A percentile compares a stretch with the other conserved stretches of the same genome.
phyloP scores from a whole-genome alignment of 2,329 filamentous ascomycete genomes.

The Podosphaera fusca region DNA sequence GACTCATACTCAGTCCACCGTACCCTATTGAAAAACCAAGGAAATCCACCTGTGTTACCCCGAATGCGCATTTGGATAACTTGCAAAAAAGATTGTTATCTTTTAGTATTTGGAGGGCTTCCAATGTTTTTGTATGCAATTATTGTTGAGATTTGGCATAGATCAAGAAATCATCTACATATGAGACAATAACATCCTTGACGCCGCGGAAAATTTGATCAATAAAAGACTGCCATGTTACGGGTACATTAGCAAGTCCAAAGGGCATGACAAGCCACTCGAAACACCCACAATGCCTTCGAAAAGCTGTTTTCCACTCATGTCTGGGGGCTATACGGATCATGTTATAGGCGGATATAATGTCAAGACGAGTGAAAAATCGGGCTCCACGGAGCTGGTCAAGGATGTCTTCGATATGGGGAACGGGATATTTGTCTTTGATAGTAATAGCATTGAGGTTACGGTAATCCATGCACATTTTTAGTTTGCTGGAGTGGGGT shows the following conservation, averaged over 20 bases:
- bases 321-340: not conserved
- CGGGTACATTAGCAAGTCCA: not conserved
- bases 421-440: slow-evolving; percentile 1
- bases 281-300: not conserved
- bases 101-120: not conserved
- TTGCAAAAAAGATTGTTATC: not conserved
- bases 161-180: not conserved
- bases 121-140: not conserved
- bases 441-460: not conserved
- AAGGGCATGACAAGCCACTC: not conserved
- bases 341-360: not conserved
- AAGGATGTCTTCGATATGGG: not conserved
- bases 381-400: not conserved
- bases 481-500: not conserved
- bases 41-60: no score
- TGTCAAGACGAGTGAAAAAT: not conserved
- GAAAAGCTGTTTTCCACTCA: not conserved
- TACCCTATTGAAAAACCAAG: no score
- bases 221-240: not conserved
- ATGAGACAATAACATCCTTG: not conserved
- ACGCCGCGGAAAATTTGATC: not conserved
- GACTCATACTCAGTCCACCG: no score
- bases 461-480: not conserved
- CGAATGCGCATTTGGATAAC: no score
- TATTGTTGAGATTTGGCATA: not conserved